These are phyloP conservation scores for Ceratocystis papillata DNA, from an alignment of 2,329 filamentous ascomycete genomes.

Conservation along the genomic window DNA sequence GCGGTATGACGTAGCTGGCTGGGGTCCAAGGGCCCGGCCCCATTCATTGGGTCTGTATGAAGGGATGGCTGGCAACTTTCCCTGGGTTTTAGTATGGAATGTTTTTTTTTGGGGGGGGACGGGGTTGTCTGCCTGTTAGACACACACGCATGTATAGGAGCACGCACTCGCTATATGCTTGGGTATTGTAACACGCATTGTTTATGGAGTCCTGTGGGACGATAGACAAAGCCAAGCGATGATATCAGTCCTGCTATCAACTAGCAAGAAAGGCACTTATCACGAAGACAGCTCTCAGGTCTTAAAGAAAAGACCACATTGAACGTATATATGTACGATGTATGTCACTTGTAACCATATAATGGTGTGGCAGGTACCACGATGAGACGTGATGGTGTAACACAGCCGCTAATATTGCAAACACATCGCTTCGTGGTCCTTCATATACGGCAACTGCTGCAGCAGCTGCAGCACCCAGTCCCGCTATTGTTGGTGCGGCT, in stretches of 20 bases:
- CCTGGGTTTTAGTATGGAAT: neutral
- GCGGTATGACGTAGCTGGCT: constrained; percentile 13
- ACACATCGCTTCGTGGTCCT: neutral
- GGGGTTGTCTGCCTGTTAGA: too few relatives aligned
- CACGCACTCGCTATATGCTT: neutral
- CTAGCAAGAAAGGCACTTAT: neutral
- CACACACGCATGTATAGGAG: neutral
- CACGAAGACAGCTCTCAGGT: neutral
- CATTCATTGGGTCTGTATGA: neutral
- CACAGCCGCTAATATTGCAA: neutral
- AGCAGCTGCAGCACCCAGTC: neutral
- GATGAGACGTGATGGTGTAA: constrained; percentile 11
- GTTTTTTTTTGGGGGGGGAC: neutral
- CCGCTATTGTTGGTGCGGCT: neutral
- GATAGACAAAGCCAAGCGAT: neutral
- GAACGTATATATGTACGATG: neutral
- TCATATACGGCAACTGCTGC: neutral
- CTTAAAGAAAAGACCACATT: neutral
- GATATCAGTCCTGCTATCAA: neutral
- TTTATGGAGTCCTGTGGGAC: neutral
- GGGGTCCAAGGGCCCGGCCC: neutral
- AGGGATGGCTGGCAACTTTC: neutral
- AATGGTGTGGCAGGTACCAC: constrained; percentile 6
- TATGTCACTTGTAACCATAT: neutral
- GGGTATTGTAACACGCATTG: neutral